Evolutionary conservation across 202 grass and related monocot genomes (phyloP).

Genomic region (Schoenoplectus triqueter): DNA sequence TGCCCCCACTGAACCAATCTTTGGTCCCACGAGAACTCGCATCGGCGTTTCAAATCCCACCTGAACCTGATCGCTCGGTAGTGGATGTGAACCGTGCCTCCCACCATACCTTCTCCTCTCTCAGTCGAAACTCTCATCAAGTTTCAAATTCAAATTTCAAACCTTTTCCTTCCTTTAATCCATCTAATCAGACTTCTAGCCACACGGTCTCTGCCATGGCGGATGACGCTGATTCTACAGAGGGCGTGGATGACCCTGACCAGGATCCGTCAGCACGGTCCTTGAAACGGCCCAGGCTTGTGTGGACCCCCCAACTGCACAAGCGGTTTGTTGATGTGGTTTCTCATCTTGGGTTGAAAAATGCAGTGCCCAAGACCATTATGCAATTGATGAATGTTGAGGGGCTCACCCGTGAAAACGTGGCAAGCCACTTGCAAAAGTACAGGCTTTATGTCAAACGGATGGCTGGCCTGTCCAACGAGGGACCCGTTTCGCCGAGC

Average conservation of each 20-base stretch:
- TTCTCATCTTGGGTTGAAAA: conserved; percentile 89
- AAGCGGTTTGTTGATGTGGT: conserved; percentile 98
- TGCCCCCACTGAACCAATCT: conserved; percentile 63
- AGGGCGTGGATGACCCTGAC: not conserved
- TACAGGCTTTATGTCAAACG: conserved; percentile 83
- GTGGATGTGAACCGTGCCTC: conserved; percentile 74
- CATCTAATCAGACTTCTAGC: not conserved
- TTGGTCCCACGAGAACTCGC: conserved; percentile 67
- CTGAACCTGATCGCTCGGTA: conserved; percentile 62
- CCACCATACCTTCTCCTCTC: conserved; percentile 56
- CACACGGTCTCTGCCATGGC: conserved; percentile 16
- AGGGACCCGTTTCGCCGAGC: conserved; percentile 54
- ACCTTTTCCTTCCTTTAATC: conserved; percentile 35
- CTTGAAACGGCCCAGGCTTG: conserved; percentile 61
- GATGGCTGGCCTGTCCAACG: conserved; percentile 72
- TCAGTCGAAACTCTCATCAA: conserved; percentile 46
- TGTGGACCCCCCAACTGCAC: conserved; percentile 98
- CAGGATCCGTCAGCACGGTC: conserved; percentile 34
- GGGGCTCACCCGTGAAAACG: conserved; percentile 83
- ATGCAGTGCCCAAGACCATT: conserved; percentile 95
- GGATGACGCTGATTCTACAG: conserved; percentile 34
- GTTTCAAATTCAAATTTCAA: conserved; percentile 40
- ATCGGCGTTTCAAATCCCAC: conserved; percentile 79
- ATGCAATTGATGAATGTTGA: conserved; percentile 99
- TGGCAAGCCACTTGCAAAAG: conserved; percentile 94